Conservation (phyloP, 345 rosid species). For the Nephelium lappaceum region DNA sequence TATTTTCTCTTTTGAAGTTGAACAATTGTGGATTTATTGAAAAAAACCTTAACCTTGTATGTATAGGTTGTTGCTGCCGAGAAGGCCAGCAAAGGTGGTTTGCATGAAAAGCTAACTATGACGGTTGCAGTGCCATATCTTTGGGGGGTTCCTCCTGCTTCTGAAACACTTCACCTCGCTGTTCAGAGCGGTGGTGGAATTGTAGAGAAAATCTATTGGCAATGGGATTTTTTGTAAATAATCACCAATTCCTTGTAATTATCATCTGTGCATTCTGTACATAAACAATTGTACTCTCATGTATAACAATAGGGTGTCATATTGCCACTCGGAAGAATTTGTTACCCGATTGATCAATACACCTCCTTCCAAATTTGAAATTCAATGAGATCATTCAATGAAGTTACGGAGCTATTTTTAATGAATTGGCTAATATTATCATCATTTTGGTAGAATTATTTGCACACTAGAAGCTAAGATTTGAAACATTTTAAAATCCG, state of each 20-base stretch:
- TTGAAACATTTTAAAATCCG: too few species aligned
- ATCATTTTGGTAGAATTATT: too few species aligned
- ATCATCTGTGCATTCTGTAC: conserved; percentile 33
- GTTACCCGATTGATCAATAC: neutral
- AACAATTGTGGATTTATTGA: neutral
- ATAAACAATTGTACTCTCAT: conserved; percentile 31
- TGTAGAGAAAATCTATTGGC: conserved; percentile 88
- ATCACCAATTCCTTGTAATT: conserved; percentile 15
- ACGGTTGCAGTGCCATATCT: conserved; percentile 91
- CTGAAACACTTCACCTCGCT: conserved; percentile 91
- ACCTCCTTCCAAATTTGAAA: neutral
- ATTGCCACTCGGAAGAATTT: neutral
- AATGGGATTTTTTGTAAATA: conserved; percentile 84
- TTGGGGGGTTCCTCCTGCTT: conserved; percentile 97
- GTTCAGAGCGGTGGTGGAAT: conserved; percentile 93
- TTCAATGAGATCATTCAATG: too few species aligned
- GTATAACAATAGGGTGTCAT: conserved; percentile 32
- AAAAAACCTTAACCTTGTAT: neutral
- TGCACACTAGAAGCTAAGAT: too few species aligned
- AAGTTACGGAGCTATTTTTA: too few species aligned
- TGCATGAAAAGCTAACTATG: conserved; percentile 91
- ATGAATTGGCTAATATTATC: too few species aligned
- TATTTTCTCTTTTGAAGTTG: neutral
- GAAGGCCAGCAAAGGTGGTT: conserved; percentile 75
- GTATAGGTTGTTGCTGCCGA: conserved; percentile 73